Conservation (phyloP, 805 yeast genomes). For the Maudiozyma bulderi region DNA sequence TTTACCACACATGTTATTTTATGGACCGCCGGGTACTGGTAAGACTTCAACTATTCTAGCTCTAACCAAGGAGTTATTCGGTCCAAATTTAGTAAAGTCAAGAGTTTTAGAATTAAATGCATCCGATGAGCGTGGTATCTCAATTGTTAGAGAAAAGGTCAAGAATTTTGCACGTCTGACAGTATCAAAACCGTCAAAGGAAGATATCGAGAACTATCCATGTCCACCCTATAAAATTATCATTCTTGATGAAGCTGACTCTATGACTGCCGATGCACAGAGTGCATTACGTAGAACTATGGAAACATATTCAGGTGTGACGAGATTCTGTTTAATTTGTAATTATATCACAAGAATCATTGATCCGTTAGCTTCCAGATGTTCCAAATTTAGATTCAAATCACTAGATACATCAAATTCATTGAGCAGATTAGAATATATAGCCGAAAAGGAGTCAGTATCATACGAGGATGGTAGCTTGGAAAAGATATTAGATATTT, state of each 20-base stretch:
- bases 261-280: conserved; percentile 96
- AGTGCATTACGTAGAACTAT: conserved; percentile 88
- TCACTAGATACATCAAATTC: conserved; percentile 67
- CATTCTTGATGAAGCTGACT: conserved; percentile 90
- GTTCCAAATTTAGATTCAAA: conserved; percentile 89
- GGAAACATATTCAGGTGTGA: conserved; percentile 82
- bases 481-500: conserved; percentile 54
- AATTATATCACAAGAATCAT: conserved; percentile 94
- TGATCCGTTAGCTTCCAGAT: conserved; percentile 92
- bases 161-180: conserved; percentile 80
- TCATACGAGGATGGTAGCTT: conserved; percentile 42
- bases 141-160: conserved; percentile 76
- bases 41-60: conserved; percentile 85
- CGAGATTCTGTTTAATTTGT: conserved; percentile 91
- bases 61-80: conserved; percentile 68
- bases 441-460: conserved; percentile 42
- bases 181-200: conserved; percentile 68
- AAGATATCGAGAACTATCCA: conserved; percentile 66
- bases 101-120: conserved; percentile 81
- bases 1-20: conserved; percentile 83
- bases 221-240: conserved; percentile 95
- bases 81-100: conserved; percentile 55
- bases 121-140: conserved; percentile 84
- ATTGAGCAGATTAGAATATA: conserved; percentile 50
- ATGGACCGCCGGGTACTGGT: conserved; percentile 93